Conservation (phyloP, 441 rosid species). For the Mallotus japonicus region DNA sequence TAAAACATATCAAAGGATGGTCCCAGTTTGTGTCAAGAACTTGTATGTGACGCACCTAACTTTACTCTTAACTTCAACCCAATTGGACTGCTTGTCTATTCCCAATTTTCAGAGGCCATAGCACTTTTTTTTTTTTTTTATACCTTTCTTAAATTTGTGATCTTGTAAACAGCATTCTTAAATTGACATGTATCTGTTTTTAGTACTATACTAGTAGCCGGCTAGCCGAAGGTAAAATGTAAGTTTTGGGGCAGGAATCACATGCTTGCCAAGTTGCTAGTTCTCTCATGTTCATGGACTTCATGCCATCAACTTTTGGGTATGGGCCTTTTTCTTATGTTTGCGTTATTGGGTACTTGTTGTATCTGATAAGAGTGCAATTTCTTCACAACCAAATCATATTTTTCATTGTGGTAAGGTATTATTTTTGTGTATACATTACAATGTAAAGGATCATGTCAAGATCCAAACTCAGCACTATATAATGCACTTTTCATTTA, state of each 20-base stretch:
- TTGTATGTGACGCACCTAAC: conserved; percentile 33
- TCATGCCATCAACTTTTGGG: no score
- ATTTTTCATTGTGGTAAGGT: neutral
- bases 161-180: neutral
- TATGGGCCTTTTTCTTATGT: no score
- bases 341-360: no score
- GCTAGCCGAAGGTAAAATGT: no score
- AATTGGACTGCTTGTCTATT: conserved; percentile 31
- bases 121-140: neutral
- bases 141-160: neutral
- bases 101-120: neutral
- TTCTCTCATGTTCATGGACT: no score
- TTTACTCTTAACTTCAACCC: conserved; percentile 27
- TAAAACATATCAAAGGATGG: conserved; percentile 25
- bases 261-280: neutral
- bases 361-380: neutral
- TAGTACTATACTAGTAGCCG: no score
- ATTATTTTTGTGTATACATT: neutral
- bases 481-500: neutral
- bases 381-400: neutral
- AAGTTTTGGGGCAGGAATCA: no score
- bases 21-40: conserved; percentile 27
- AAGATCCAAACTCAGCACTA: neutral
- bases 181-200: neutral
- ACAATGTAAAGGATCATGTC: neutral